Conservation (phyloP, 2,329 filamentous ascomycete genomes). For the Sclerotinia subarctica region DNA sequence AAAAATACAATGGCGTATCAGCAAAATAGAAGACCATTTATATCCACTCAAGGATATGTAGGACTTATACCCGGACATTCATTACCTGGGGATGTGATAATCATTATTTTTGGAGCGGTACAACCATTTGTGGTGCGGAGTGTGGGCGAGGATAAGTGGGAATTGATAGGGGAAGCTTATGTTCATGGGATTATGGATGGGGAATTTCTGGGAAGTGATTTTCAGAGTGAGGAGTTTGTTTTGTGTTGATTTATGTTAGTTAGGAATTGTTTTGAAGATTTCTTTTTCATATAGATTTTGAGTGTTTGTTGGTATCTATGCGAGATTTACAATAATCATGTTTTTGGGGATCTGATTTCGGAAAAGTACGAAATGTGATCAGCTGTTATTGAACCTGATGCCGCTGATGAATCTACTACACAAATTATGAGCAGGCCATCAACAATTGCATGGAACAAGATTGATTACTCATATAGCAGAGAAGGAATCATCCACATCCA, state of each 20-base stretch:
- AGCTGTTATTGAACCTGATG: not conserved
- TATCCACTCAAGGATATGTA: conserved; percentile 22
- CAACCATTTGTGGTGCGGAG: conserved; percentile 21
- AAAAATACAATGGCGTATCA: conserved; percentile 14
- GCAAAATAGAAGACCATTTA: conserved; percentile 17
- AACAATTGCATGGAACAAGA: too few species aligned
- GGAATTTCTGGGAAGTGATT: not conserved
- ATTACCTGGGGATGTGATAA: conserved; percentile 14
- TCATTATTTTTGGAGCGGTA: conserved; percentile 20
- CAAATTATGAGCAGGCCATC: too few species aligned
- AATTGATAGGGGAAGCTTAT: conserved; percentile 18
- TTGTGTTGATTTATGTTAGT: not conserved
- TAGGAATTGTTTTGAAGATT: not conserved
- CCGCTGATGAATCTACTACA: too few species aligned
- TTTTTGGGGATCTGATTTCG: not conserved
- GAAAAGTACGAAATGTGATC: not conserved
- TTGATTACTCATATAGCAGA: too few species aligned
- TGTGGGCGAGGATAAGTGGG: not conserved
- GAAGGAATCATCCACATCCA: too few species aligned
- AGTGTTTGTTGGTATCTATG: not conserved
- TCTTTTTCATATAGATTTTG: not conserved
- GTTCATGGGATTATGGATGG: conserved; percentile 18
- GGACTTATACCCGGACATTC: conserved; percentile 17
- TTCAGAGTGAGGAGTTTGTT: not conserved
- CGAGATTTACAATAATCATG: not conserved